These are phyloP conservation scores for Penicillium tannophilum DNA, from an alignment of 495 filamentous ascomycete species.

Conservation along the genomic window DNA sequence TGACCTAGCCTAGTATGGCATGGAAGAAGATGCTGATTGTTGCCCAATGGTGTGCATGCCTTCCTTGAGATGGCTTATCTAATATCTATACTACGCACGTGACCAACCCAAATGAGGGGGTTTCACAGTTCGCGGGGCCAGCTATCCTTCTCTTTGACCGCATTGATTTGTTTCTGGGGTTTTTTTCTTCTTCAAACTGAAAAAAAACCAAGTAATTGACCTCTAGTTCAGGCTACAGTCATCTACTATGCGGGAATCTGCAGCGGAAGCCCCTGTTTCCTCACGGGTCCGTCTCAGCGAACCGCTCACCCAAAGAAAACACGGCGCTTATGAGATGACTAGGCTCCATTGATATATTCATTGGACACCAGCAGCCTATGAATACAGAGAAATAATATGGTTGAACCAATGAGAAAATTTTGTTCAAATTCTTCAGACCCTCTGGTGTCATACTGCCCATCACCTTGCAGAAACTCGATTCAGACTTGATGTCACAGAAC, in stretches of 20 bases:
- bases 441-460: conserved; percentile 23
- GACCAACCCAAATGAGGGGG: conserved; percentile 3
- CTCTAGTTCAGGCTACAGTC: conserved; percentile 6
- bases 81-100: conserved; percentile 11
- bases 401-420: conserved; percentile 22
- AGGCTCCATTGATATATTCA: conserved; percentile 34
- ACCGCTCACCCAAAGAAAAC: conserved; percentile 29
- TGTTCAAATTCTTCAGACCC: conserved; percentile 24
- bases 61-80: conserved; percentile 11
- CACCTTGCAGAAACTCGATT: conserved; percentile 37
- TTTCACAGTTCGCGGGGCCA: conserved; percentile 6
- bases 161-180: not conserved
- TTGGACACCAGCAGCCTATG: conserved; percentile 33
- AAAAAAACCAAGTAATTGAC: not conserved
- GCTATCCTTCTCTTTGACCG: not conserved
- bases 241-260: conserved; percentile 10
- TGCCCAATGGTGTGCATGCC: not conserved
- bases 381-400: conserved; percentile 14
- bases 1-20: not conserved
- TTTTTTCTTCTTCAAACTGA: not conserved
- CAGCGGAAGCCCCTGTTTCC: conserved; percentile 16
- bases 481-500: conserved; percentile 34
- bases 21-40: not conserved
- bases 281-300: conserved; percentile 29
- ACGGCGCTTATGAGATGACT: conserved; percentile 44